Base-by-base conservation (phyloP, 805 yeast species). In the Saturnispora serradocipensis region DNA sequence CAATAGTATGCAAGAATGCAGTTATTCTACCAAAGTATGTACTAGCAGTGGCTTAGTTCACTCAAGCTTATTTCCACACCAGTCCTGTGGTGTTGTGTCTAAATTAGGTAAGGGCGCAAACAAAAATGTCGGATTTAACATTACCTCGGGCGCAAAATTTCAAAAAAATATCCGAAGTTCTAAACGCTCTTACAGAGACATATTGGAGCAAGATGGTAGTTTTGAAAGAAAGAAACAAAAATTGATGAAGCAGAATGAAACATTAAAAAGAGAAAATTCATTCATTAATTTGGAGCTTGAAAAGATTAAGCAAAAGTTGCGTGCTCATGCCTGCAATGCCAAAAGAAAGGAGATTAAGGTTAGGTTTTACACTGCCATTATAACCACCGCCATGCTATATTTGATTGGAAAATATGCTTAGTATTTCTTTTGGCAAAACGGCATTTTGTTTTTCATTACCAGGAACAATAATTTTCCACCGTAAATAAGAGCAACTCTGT, bases 311-410 rank as follows among this genome's bases (percentile, higher is more conserved):
- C 34, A 30, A 13, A 13, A 30, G 5, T n/a, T 38, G 11, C 20
- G 22, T n/a, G 20, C 9, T 38, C 24, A 9, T 74, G 50, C 69
- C 73, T 47, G 73, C 42, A 2, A 65, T 22, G 18, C 80, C 76
- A 11, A 64, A 45, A 7, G 51, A 25, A 11, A 55, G 42, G 1
- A 76, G 9, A 16, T 38, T 5, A 38, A 38, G 9, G 15, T 20
- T 5, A 20, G 42, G 4, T 8, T 38, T n/a, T 38, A 38, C 24
- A 38, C 22, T 38, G 42, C 42, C 8, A 25, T 43, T 15, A 20
- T 20, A 4, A 43, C 46, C 8, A 32, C 35, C 2, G 34, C 35
- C 3, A n/a, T 32, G 3, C 35, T 43, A 9, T 28, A 45, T 18
- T 32, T 25, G 10, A 22, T 30, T 8, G 38, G 38, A 8, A 45